Base-by-base conservation (phyloP, 352 stramenopile species). In the Phytophthora nicotianae region DNA sequence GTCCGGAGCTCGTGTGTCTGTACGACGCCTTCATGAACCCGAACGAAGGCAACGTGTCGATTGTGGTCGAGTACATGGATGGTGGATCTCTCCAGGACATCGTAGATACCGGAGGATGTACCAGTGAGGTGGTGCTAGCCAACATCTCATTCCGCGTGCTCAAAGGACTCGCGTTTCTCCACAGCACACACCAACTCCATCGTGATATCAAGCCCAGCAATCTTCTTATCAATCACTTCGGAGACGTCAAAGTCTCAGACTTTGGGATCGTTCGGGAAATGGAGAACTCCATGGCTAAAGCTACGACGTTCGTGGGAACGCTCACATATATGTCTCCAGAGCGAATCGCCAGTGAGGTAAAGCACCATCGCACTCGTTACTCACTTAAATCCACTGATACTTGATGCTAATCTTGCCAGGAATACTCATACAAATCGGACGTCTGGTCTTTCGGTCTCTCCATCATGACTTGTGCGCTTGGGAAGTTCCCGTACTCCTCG, bases 11-110 rank as follows among this genome's bases (percentile, higher is more conserved):
- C 24, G 91, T 98, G 42, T 93, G 83, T 50, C 84, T 98, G 40
- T 97, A 97, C 66, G 95, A 98, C 64, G 94, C 93, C 11, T 98
- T 97, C 74, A 96, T 95, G 81, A 96, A 96, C 67, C 86, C 88
- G 4, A 91, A 94, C 43, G 86, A 96, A 47, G 87, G 90, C 9
- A 95, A 91, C 35, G 91, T 98, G 20, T 96, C 84, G 0, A 97
- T 98, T 41, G 89, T 98, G n/a, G 83, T 98, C 40, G 95, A 98
- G 70, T 98, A 98, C 68, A 98, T 98, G 93, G 88, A 97, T 50
- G 93, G 88, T n/a, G 95, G 95, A 13, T 97, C 89, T 27, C 77
- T 98, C 2, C 89, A 98, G 62, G 93, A 98, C 46, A 93, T 98
- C 26, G 90, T 98, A 16, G 83, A 97, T 45, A 90, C 76, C 5